Conservation (phyloP, 2,329 filamentous ascomycete species). For the Beauveria pseudobassiana region DNA sequence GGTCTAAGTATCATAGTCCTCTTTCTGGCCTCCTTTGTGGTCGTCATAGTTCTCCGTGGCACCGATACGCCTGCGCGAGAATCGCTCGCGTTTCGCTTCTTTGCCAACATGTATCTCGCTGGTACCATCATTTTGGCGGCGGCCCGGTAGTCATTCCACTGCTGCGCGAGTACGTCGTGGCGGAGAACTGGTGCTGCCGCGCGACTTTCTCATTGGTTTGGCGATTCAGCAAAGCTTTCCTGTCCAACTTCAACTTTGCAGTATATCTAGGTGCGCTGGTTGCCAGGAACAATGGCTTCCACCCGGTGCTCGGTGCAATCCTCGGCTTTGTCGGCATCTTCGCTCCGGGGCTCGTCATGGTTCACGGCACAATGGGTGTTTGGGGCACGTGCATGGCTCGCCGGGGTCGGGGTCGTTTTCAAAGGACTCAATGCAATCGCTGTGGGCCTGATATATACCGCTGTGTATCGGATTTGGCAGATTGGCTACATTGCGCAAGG, state of each 20-base stretch:
- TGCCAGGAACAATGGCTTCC: conserved; percentile 29
- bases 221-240: conserved; percentile 66
- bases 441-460: conserved; percentile 55
- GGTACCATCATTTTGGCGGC: conserved; percentile 61
- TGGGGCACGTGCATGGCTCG: conserved; percentile 43
- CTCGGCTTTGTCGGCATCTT: conserved; percentile 48
- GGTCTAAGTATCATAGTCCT: conserved; percentile 33
- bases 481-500: conserved; percentile 50
- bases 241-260: conserved; percentile 41
- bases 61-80: conserved; percentile 23
- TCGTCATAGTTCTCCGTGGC: conserved; percentile 45
- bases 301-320: conserved; percentile 38
- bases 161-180: conserved; percentile 54
- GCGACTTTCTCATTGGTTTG: conserved; percentile 66
- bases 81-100: conserved; percentile 50
- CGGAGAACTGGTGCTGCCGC: conserved; percentile 59
- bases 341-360: conserved; percentile 38
- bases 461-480: conserved; percentile 56
- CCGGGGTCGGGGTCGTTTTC: conserved; percentile 41
- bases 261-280: conserved; percentile 49
- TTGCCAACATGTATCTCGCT: conserved; percentile 66
- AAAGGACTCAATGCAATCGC: conserved; percentile 53
- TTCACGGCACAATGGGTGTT: conserved; percentile 45
- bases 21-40: conserved; percentile 51
- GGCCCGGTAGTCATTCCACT: conserved; percentile 60